These are phyloP conservation scores for Oryza punctata DNA, from an alignment of 176 grass and related monocot species.

Conservation along the genomic window DNA sequence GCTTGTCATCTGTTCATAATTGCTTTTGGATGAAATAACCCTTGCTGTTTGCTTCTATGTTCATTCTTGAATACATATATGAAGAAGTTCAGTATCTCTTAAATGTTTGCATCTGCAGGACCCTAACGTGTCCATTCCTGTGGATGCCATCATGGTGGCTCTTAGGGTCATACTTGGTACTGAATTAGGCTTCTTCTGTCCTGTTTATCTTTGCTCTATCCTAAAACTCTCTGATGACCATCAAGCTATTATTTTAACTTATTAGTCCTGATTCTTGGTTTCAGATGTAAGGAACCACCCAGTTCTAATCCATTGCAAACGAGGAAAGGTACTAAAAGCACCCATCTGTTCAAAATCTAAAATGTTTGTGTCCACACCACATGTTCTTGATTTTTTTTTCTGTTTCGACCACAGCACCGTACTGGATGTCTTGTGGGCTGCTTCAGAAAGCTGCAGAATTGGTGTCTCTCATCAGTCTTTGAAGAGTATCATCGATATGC, in stretches of 20 bases:
- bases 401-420: constrained; percentile 47
- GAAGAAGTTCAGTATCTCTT: constrained; percentile 15
- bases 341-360: not conserved
- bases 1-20: not conserved
- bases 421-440: constrained; percentile 65
- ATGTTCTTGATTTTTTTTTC: not conserved
- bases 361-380: not conserved
- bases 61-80: constrained; percentile 1
- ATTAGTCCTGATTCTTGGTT: not conserved
- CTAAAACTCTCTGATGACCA: not conserved
- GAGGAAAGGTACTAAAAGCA: constrained; percentile 59
- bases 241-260: not conserved
- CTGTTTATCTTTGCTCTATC: not conserved
- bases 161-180: constrained; percentile 81
- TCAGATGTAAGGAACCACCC: constrained; percentile 78
- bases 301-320: constrained; percentile 75
- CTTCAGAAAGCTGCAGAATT: constrained; percentile 65
- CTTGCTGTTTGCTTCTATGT: not conserved
- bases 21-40: not conserved
- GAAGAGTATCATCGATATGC: constrained; percentile 65
- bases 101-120: constrained; percentile 58
- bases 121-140: constrained; percentile 46
- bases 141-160: constrained; percentile 62
- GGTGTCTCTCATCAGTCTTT: constrained; percentile 65
- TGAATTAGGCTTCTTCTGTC: constrained; percentile 33